Conservation (phyloP, 345 rosid species). For the Gossypium bickii region DNA sequence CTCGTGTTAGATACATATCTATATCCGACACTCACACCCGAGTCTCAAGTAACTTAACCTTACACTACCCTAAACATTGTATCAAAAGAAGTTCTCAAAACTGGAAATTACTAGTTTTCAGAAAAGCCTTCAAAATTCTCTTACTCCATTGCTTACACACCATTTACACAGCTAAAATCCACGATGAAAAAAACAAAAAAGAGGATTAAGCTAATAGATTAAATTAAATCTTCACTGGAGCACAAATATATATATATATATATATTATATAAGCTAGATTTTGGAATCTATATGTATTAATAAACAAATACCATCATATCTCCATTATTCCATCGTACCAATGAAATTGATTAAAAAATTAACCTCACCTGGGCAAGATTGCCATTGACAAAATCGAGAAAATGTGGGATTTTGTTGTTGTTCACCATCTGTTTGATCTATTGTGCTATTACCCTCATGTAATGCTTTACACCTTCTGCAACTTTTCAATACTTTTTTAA, state of each 20-base stretch:
- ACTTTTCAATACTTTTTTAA: constrained; percentile 71
- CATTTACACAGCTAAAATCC: background rate
- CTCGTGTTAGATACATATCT: too few species aligned
- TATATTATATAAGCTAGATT: background rate
- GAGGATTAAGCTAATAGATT: background rate
- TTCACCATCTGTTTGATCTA: constrained; percentile 24
- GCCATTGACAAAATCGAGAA: constrained; percentile 35
- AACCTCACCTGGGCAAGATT: constrained; percentile 57
- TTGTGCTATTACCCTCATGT: constrained; percentile 18
- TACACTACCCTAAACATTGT: too few species aligned
- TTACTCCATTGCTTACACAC: background rate
- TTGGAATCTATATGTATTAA: background rate
- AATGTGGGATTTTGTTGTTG: constrained; percentile 12
- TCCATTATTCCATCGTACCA: background rate
- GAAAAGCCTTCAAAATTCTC: background rate
- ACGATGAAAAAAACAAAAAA: background rate
- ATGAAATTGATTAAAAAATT: background rate
- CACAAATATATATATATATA: background rate
- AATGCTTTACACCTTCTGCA: constrained; percentile 56
- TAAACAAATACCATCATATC: background rate
- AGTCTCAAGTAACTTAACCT: too few species aligned
- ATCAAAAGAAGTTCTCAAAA: too few species aligned
- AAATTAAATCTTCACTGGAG: background rate
- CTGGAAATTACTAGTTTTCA: too few species aligned
- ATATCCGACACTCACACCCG: too few species aligned